A percentile compares a stretch with the other conserved stretches of the same genome.
Evolutionary conservation across 495 filamentous ascomycete species (phyloP).

Genomic region (Mycothermus thermophilus): DNA sequence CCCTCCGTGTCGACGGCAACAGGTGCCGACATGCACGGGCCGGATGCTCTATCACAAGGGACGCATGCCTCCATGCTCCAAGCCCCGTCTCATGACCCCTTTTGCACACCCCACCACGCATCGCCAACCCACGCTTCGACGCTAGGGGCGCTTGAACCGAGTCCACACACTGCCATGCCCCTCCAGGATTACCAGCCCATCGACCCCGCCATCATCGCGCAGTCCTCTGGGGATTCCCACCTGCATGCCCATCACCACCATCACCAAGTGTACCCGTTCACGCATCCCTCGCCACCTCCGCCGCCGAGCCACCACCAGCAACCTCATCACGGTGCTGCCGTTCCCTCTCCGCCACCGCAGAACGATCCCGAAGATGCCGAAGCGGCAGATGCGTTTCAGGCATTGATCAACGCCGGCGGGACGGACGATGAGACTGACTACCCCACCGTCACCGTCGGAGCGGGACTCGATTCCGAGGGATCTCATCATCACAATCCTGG

Average conservation of each 20-base stretch:
- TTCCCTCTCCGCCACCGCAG: slow-evolving; percentile 13
- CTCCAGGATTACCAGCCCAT: slow-evolving; percentile 28
- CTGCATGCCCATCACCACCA: slow-evolving; percentile 9
- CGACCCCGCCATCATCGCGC: slow-evolving; percentile 38
- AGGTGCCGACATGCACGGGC: slow-evolving; percentile 7
- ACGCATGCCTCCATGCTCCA: slow-evolving; percentile 20
- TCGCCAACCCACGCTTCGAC: slow-evolving; percentile 7
- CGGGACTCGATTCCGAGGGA: no score
- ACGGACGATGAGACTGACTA: slow-evolving; percentile 9
- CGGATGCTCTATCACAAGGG: slow-evolving; percentile 4
- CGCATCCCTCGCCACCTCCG: slow-evolving; percentile 6
- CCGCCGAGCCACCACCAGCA: slow-evolving; percentile 6
- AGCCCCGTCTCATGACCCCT: slow-evolving; percentile 10
- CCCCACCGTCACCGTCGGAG: no score
- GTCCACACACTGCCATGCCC: slow-evolving; percentile 3
- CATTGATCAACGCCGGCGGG: slow-evolving; percentile 26
- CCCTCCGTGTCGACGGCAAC: slow-evolving; percentile 7
- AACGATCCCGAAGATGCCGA: slow-evolving; percentile 18
- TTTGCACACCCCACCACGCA: slow-evolving; percentile 9
- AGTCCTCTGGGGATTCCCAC: slow-evolving; percentile 16
- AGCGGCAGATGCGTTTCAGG: slow-evolving; percentile 29
- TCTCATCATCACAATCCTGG: no score
- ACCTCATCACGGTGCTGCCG: slow-evolving; percentile 9
- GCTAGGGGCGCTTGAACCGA: slow-evolving; percentile 10
- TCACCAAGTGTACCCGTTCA: slow-evolving; percentile 13